A percentile compares a stretch with the other conserved stretches of the same genome.
These are phyloP conservation scores for Fusarium pseudograminearum DNA, from an alignment of 2,329 filamentous ascomycete species.

Conservation along the genomic window DNA sequence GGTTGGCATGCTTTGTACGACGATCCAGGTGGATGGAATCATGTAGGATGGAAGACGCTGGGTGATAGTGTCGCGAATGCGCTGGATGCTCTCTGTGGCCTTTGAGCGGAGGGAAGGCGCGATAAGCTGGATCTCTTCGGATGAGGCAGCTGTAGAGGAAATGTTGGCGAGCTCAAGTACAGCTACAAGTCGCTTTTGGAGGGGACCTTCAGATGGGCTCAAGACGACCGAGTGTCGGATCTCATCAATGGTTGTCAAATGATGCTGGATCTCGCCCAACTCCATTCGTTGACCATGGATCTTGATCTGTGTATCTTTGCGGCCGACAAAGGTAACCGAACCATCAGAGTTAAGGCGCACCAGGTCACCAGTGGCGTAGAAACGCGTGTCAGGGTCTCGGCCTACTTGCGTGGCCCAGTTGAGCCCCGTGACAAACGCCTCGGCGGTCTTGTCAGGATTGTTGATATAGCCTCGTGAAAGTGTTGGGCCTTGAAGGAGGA, in stretches of 20 bases:
- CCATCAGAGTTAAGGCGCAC: constrained; percentile 6
- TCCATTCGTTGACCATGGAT: constrained; percentile 10
- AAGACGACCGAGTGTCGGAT: constrained; percentile 14
- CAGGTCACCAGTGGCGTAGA: constrained; percentile 12
- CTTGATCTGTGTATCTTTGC: background rate
- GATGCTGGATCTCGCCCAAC: constrained; percentile 1
- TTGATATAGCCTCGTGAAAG: constrained; percentile 18
- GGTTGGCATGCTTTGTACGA: constrained; percentile 17
- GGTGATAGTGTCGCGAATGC: background rate
- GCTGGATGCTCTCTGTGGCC: background rate
- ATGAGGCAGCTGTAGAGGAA: background rate
- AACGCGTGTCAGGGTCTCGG: background rate
- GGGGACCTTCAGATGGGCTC: constrained; percentile 5
- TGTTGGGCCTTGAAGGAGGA: constrained; percentile 1
- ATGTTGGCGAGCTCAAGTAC: background rate
- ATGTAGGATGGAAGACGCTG: constrained; percentile 23
- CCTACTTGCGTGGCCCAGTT: background rate
- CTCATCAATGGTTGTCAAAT: constrained; percentile 1
- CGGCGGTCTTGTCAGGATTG: background rate
- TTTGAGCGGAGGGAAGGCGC: background rate
- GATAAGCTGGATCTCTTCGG: background rate
- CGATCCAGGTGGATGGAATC: constrained; percentile 17
- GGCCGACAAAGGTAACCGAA: background rate
- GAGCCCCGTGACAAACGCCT: constrained; percentile 2
- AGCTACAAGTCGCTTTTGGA: constrained; percentile 11